Conservation (phyloP, 495 filamentous ascomycete species). For the Penicillium odoratum region DNA sequence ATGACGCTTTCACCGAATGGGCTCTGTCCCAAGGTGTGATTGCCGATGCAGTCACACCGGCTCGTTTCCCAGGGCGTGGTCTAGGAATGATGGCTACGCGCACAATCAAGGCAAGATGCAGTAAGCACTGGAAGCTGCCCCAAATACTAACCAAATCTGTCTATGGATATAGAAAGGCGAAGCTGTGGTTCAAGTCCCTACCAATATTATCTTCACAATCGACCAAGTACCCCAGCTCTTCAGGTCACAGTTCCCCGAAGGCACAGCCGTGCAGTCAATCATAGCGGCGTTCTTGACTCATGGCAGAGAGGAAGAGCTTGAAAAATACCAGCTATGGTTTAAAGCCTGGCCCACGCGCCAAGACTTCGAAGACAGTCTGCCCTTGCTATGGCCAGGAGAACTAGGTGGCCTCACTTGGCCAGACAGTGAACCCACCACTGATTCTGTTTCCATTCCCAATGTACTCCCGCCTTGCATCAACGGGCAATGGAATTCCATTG, state of each 20-base stretch:
- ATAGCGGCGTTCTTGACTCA: conserved; percentile 70
- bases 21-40: conserved; percentile 57
- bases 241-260: conserved; percentile 43
- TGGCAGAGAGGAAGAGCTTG: conserved; percentile 30
- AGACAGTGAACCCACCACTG: conserved; percentile 1
- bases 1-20: conserved; percentile 61
- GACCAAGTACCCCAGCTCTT: conserved; percentile 55
- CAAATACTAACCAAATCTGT: background rate
- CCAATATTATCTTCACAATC: conserved; percentile 59
- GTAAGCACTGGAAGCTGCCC: background rate
- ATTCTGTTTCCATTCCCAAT: background rate
- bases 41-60: conserved; percentile 59
- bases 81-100: conserved; percentile 72
- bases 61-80: conserved; percentile 63
- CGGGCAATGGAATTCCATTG: conserved; percentile 35
- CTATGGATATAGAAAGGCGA: conserved; percentile 21
- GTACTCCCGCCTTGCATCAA: conserved; percentile 46
- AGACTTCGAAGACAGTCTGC: conserved; percentile 64
- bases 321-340: conserved; percentile 56
- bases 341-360: conserved; percentile 63
- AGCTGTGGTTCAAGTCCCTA: conserved; percentile 52
- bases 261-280: conserved; percentile 64
- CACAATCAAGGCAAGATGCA: conserved; percentile 55
- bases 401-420: conserved; percentile 31
- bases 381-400: conserved; percentile 62